A percentile compares a stretch with the other conserved stretches of the same genome.
Evolutionary conservation across 139 green algal species (phyloP).

Genomic region (Chlamydomonas sp.): DNA sequence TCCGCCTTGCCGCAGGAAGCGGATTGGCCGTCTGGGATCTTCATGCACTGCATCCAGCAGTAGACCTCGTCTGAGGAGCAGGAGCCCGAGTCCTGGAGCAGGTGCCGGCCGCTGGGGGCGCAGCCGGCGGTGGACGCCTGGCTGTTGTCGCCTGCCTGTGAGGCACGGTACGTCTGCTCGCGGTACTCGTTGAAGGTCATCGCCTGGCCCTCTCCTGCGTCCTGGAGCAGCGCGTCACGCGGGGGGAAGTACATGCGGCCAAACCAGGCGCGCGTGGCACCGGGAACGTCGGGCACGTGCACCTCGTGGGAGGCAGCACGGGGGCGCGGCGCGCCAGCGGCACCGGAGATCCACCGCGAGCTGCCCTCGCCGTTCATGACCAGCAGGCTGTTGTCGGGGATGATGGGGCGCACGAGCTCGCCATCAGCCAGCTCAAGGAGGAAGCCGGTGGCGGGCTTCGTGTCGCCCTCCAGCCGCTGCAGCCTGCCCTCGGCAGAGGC

Average conservation of each 20-base stretch:
- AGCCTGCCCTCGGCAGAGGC: not conserved
- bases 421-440: slow-evolving; percentile 17
- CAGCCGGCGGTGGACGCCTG: not conserved
- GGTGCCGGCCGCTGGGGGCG: no score
- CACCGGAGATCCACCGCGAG: slow-evolving; percentile 13
- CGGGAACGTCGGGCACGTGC: not conserved
- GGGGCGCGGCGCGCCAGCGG: not conserved
- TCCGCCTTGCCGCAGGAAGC: not conserved
- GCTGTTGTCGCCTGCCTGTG: not conserved
- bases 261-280: slow-evolving; percentile 20
- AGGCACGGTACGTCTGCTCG: not conserved
- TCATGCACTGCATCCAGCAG: slow-evolving; percentile 33
- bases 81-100: slow-evolving; percentile 7
- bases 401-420: slow-evolving; percentile 8
- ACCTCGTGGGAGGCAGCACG: slow-evolving; percentile 21
- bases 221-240: not conserved
- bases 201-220: not conserved
- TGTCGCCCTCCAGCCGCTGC: not conserved
- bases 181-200: slow-evolving; percentile 24
- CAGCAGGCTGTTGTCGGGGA: slow-evolving; percentile 16
- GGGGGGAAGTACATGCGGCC: slow-evolving; percentile 27
- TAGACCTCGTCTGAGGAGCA: slow-evolving; percentile 24
- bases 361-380: slow-evolving; percentile 30
- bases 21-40: not conserved
- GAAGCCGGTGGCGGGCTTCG: slow-evolving; percentile 10